Base-by-base conservation (phyloP, 805 yeast genomes). In the Metschnikowia henanensis region DNA sequence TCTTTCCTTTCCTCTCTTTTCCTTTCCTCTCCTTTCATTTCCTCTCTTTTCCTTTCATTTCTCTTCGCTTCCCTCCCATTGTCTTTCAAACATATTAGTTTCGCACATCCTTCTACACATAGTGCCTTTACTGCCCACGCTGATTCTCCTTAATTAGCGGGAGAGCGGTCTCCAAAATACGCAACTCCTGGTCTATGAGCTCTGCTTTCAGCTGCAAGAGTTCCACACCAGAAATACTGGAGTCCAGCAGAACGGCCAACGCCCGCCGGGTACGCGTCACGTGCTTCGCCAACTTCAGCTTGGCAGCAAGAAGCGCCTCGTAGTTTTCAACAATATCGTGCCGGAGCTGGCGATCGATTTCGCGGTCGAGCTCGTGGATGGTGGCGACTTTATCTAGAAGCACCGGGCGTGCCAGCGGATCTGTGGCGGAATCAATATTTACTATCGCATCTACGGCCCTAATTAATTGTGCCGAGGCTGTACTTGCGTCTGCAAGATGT, bases 101-200 rank as follows among this genome's bases (percentile, higher is more conserved):
- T 23, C 26, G 8, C 26, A 9, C 26, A 4, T 9, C 25, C 25
- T 9, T 22, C 9, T 6, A 22, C 9, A 6, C 9, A 22, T 22
- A 22, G 6, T 9, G 9, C 9, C 9, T 22, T 22, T 6, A 7
- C 9, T 22, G 6, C 9, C 9, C 25, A 7, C 25, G 9, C 9
- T 32, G 36, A 26, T 41, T 35, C n/a, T 34, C 46, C 33, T 53
- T 50, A 12, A 64, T 47, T 12, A 57, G 35, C 35, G 46, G 49
- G 22, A 75, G 52, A 0, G 89, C 75, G 32, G 69, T 64, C 57
- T 89, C 96, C 34, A 89, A 61, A 1, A 87, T 80, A 36, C 96
- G 64, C 16, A 90, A 63, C 39, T 83, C 81, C 50, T 84, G 85
- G 61, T 89, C 95, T 2, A 87, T 56, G 13, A 75, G 48, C 58